Conservation (phyloP, 2,329 filamentous ascomycete genomes). For the Shiraia bambusicola region DNA sequence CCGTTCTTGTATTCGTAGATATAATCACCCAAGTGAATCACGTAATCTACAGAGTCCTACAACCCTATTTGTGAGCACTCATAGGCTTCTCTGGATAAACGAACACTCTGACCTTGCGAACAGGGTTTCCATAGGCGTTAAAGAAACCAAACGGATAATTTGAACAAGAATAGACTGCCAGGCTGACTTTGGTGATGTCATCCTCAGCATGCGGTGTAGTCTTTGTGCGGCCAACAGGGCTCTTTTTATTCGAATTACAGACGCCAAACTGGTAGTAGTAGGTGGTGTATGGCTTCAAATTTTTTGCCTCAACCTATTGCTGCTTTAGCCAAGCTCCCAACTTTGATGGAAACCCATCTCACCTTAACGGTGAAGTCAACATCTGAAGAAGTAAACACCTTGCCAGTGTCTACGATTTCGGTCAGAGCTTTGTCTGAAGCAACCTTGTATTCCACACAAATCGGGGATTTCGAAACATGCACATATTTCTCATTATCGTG, state of each 20-base stretch:
- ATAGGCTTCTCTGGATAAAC: too few relatives aligned
- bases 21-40: conserved; percentile 48
- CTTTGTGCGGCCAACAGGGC: conserved; percentile 68
- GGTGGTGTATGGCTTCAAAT: conserved; percentile 62
- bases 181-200: conserved; percentile 57
- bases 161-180: conserved; percentile 71
- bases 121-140: conserved; percentile 49
- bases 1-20: conserved; percentile 47
- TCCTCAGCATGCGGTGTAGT: conserved; percentile 63
- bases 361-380: conserved; percentile 76
- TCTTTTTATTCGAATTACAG: conserved; percentile 63
- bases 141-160: conserved; percentile 54
- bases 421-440: conserved; percentile 51
- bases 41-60: conserved; percentile 47
- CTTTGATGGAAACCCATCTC: conserved; percentile 3
- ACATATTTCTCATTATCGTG: conserved; percentile 58
- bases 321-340: conserved; percentile 8
- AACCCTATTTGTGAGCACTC: conserved; percentile 8
- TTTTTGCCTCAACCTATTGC: conserved; percentile 62
- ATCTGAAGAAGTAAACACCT: conserved; percentile 69
- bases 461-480: conserved; percentile 57
- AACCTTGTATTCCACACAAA: conserved; percentile 69
- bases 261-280: conserved; percentile 73
- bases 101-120: conserved; percentile 29
- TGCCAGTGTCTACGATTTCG: conserved; percentile 56